These are phyloP conservation scores for Lachancea dasiensis DNA, from an alignment of 805 yeast species.

Conservation along the genomic window DNA sequence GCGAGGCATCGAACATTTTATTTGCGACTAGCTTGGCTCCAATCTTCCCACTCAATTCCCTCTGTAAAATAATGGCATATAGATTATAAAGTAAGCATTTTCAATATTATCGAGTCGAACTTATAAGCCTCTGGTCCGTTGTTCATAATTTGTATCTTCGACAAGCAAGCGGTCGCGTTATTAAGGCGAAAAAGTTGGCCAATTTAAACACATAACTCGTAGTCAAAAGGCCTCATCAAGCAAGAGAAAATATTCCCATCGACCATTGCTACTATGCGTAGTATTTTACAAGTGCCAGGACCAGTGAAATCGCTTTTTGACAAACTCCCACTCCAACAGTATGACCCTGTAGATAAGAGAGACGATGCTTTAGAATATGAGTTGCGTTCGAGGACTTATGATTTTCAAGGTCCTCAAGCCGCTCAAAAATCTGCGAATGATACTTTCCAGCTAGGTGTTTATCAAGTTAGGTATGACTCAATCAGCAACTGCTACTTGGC, in stretches of 20 bases:
- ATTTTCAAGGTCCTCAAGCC: slow-evolving; percentile 14
- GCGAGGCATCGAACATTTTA: slow-evolving; percentile 26
- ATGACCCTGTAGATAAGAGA: slow-evolving; percentile 34
- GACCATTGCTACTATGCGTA: slow-evolving; percentile 3
- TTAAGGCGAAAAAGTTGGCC: too few relatives aligned
- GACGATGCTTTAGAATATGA: slow-evolving; percentile 26
- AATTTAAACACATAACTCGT: too few relatives aligned
- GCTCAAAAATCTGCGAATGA: slow-evolving; percentile 12
- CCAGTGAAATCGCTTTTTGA: slow-evolving; percentile 43
- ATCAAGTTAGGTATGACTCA: slow-evolving; percentile 37
- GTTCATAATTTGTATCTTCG: too few relatives aligned
- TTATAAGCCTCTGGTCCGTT: too few relatives aligned
- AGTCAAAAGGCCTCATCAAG: too few relatives aligned
- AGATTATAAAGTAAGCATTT: too few relatives aligned
- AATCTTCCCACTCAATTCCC: slow-evolving; percentile 20
- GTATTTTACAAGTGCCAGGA: slow-evolving; percentile 32
- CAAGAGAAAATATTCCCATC: too few relatives aligned
- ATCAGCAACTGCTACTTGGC: slow-evolving; percentile 35
- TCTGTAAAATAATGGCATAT: slow-evolving; percentile 12
- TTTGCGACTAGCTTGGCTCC: slow-evolving; percentile 29
- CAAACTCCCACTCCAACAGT: slow-evolving; percentile 43
- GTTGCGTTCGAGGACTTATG: slow-evolving; percentile 22
- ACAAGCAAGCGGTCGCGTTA: too few relatives aligned
- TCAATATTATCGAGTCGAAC: too few relatives aligned
- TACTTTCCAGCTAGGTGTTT: slow-evolving; percentile 50